phyloP scores from a whole-genome alignment of 345 rosid species.

The Carallia brachiata region DNA sequence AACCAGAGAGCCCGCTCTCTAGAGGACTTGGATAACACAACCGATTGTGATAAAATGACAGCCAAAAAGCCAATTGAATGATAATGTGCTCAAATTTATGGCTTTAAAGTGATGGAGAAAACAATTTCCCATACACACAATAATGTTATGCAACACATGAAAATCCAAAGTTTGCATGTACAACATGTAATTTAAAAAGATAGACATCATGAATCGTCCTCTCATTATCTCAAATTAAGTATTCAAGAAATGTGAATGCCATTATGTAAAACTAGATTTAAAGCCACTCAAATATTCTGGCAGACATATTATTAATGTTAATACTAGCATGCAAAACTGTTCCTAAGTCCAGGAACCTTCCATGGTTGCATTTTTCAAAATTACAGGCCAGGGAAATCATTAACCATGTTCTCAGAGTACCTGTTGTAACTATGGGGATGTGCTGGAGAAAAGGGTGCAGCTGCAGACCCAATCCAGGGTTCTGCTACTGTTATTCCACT shows the following conservation, averaged over 20 bases:
- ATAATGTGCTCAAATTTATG: neutral
- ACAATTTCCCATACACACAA: neutral
- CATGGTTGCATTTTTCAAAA: neutral
- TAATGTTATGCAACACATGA: no score
- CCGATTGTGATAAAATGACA: no score
- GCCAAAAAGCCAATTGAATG: no score
- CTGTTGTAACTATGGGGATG: neutral
- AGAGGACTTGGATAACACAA: no score
- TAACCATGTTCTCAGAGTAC: slow-evolving; percentile 8
- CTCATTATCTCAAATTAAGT: neutral
- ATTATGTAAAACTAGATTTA: neutral
- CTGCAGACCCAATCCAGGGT: neutral
- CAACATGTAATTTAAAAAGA: neutral
- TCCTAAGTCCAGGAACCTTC: neutral
- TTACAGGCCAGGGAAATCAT: neutral
- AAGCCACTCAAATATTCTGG: neutral
- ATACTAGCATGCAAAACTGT: neutral
- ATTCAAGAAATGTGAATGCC: neutral
- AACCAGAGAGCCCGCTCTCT: no score
- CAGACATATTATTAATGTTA: neutral
- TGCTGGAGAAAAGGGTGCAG: neutral
- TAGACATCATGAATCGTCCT: neutral
- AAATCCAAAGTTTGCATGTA: no score
- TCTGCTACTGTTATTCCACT: neutral
- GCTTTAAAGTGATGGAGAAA: neutral